Percentiles rank a stretch among this genome's conserved stretches.
These are phyloP conservation scores for Pulveroboletus sp. DNA, from an alignment of 768 basidiomycete species.

Conservation along the genomic window DNA sequence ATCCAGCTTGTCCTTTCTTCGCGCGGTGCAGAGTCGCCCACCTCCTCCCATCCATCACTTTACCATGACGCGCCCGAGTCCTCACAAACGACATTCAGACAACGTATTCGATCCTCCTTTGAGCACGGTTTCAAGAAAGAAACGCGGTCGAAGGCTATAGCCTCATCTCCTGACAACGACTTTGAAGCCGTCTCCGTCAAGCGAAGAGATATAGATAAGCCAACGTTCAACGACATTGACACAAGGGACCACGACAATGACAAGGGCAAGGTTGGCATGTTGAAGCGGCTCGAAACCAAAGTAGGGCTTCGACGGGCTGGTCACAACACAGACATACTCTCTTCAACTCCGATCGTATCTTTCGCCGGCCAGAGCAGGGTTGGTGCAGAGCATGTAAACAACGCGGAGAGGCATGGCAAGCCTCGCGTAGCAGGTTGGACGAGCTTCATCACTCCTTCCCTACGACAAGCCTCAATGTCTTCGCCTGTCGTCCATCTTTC, in stretches of 20 bases:
- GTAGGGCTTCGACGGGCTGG: conserved; percentile 45
- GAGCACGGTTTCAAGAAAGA: conserved; percentile 64
- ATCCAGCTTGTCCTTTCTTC: conserved; percentile 39
- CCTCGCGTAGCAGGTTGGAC: conserved; percentile 50
- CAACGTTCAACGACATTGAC: conserved; percentile 26
- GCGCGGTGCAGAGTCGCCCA: conserved; percentile 35
- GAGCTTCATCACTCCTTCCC: conserved; percentile 59
- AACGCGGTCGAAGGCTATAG: conserved; percentile 50
- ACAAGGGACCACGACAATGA: conserved; percentile 32
- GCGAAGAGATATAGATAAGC: conserved; percentile 40
- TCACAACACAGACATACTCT: conserved; percentile 37
- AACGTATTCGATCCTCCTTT: conserved; percentile 59
- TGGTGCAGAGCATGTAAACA: conserved; percentile 29
- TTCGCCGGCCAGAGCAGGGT: conserved; percentile 21
- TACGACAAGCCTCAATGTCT: conserved; percentile 68
- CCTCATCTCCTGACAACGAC: conserved; percentile 35
- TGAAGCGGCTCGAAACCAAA: conserved; percentile 45
- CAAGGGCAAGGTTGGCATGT: conserved; percentile 42
- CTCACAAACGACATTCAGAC: conserved; percentile 47
- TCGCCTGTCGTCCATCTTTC: conserved; percentile 68
- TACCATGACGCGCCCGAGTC: conserved; percentile 36
- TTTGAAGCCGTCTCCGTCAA: conserved; percentile 42
- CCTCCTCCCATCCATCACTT: conserved; percentile 25
- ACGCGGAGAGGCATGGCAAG: conserved; percentile 35
- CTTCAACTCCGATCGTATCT: conserved; percentile 38